Percentiles rank a stretch among this genome's conserved stretches.
These are phyloP conservation scores for Hyaloscypha hepaticicola DNA, from an alignment of 495 filamentous ascomycete genomes.

Conservation along the genomic window DNA sequence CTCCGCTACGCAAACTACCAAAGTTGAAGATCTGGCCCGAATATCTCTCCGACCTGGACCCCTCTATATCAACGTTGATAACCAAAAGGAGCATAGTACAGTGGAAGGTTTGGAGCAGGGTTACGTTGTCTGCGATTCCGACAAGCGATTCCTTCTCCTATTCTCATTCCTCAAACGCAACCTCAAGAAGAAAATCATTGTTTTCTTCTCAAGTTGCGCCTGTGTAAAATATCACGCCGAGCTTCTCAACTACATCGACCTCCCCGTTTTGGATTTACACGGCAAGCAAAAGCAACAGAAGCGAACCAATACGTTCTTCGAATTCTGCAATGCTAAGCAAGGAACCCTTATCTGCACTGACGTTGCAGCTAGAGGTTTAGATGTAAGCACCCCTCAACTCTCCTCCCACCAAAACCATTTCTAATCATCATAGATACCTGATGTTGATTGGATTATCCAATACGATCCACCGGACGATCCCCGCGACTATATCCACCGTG, in stretches of 20 bases:
- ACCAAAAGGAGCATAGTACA: slow-evolving; percentile 74
- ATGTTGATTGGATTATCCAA: slow-evolving; percentile 94
- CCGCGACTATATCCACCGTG: slow-evolving; percentile 92
- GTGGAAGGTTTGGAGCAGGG: slow-evolving; percentile 94
- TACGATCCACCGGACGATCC: slow-evolving; percentile 94
- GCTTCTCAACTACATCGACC: slow-evolving; percentile 92
- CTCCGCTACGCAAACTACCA: slow-evolving; percentile 96
- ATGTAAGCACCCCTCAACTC: slow-evolving; percentile 53
- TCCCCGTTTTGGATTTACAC: slow-evolving; percentile 84
- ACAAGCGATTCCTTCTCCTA: slow-evolving; percentile 89
- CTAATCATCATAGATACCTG: slow-evolving; percentile 61
- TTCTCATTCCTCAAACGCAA: slow-evolving; percentile 95
- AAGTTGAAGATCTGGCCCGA: slow-evolving; percentile 92
- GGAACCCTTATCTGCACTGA: slow-evolving; percentile 95
- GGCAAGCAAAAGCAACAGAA: slow-evolving; percentile 98
- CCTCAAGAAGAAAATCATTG: slow-evolving; percentile 88
- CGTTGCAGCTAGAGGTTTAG: slow-evolving; percentile 89
- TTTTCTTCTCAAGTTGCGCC: slow-evolving; percentile 93
- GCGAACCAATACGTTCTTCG: slow-evolving; percentile 96
- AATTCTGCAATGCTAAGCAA: slow-evolving; percentile 91
- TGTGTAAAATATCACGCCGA: slow-evolving; percentile 95
- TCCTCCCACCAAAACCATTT: slow-evolving; percentile 15
- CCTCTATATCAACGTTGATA: slow-evolving; percentile 92
- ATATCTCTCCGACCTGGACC: slow-evolving; percentile 91
- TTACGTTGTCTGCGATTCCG: slow-evolving; percentile 88